Evolutionary conservation across 345 rosid species (phyloP), one percentile per base, ranked within the genome.

Genomic region (Eucalyptus lansdowneana): DNA sequence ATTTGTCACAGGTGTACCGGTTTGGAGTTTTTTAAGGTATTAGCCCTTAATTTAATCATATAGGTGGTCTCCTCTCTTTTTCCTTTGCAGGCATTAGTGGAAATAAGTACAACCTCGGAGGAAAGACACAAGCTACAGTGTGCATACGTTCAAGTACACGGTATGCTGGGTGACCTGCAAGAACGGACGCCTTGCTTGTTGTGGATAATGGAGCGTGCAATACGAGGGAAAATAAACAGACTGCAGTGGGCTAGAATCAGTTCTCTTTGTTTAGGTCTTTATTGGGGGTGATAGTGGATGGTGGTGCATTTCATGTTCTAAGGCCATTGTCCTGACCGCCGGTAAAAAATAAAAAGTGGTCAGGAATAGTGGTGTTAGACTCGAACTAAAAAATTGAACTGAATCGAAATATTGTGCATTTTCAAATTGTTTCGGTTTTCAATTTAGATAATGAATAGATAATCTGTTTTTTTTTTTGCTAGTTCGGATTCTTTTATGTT

Each of bases 21-120:
- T n/a, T n/a, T n/a, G n/a, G n/a, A n/a, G n/a, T n/a, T n/a, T n/a
- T n/a, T n/a, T n/a, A n/a, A n/a, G n/a, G n/a, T n/a, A n/a, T n/a
- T n/a, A n/a, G n/a, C n/a, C n/a, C n/a, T 4, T 72, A 37, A 44
- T 72, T 45, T 88, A 86, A 54, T 76, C 24, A 91, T 17, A 7
- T 90, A 19, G 58, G 56, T 91, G 58, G 62, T 91, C 34, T 83
- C 56, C 62, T 90, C 86, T 90, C 27, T 44, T 80, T 80, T 89
- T 86, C 88, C 86, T 87, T 56, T 37, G 90, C 94, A 96, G 99
- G 89, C 92, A 19, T 91, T 94, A 1, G 89, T 83, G 88, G 93
- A 90, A 76, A 42, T 86, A 34, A 90, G 95, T 94, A 91, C 96
- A 94, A 93, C 93, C 11, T 88, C 94, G 9, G 96, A 95, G 93